Percentiles rank a stretch among this genome's conserved stretches.
phyloP scores from a whole-genome alignment of 176 grass and related monocot species.

The Alopecurus myosuroides region DNA sequence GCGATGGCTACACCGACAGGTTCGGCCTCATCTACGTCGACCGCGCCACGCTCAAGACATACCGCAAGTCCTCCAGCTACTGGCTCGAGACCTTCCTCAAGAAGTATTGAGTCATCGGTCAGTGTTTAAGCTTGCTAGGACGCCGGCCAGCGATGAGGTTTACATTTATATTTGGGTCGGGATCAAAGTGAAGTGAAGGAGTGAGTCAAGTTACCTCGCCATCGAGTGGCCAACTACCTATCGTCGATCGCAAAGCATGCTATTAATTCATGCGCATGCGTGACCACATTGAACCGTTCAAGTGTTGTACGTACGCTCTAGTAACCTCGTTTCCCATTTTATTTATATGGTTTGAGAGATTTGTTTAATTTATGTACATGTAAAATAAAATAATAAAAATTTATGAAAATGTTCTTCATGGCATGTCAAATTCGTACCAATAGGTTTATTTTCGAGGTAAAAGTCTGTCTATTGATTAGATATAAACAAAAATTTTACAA shows the following conservation, averaged over 20 bases:
- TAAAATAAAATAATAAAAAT: too few species aligned
- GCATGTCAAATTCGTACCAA: too few species aligned
- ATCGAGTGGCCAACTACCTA: neutral
- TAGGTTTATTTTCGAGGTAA: too few species aligned
- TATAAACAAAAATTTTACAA: too few species aligned
- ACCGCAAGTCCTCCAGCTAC: constrained; percentile 48
- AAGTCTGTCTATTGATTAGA: too few species aligned
- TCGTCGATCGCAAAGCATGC: neutral
- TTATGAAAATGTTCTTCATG: too few species aligned
- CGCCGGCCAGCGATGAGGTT: neutral
- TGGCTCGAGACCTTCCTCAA: constrained; percentile 38
- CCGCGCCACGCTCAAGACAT: constrained; percentile 25
- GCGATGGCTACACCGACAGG: constrained; percentile 23
- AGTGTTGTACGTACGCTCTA: neutral
- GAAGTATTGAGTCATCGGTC: neutral
- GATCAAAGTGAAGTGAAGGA: neutral
- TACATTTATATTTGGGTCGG: neutral
- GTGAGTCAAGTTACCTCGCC: neutral
- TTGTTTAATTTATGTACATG: too few species aligned
- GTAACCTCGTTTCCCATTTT: too few species aligned
- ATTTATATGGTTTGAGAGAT: too few species aligned
- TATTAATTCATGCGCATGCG: neutral
- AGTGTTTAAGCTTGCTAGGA: neutral
- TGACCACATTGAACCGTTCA: neutral
- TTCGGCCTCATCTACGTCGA: constrained; percentile 49